Conservation (phyloP, 2,329 filamentous ascomycete genomes). For the Aspergillus hortae region DNA sequence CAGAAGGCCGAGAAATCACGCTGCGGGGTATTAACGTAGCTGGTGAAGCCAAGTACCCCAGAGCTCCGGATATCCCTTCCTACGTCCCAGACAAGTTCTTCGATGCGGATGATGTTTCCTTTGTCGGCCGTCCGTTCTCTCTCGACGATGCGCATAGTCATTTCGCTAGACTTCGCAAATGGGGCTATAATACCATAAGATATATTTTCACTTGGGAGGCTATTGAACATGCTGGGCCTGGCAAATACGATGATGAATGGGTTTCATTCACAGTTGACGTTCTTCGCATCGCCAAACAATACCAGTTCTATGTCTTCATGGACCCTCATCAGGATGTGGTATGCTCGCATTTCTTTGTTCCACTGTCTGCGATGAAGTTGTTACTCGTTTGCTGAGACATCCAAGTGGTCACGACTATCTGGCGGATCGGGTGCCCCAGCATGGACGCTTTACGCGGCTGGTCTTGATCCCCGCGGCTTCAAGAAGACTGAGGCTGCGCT, state of each 20-base stretch:
- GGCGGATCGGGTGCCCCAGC: constrained; percentile 94
- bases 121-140: constrained; percentile 80
- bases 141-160: constrained; percentile 79
- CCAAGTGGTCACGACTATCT: constrained; percentile 85
- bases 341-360: constrained; percentile 37
- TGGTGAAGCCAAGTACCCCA: constrained; percentile 85
- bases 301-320: constrained; percentile 97
- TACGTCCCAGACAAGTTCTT: constrained; percentile 78
- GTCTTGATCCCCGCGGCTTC: constrained; percentile 82
- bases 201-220: constrained; percentile 99
- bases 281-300: constrained; percentile 76
- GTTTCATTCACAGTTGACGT: constrained; percentile 87
- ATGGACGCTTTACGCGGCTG: constrained; percentile 96
- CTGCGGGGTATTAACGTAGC: constrained; percentile 93
- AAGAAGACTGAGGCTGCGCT: constrained; percentile 83
- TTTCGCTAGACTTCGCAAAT: constrained; percentile 79
- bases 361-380: not conserved
- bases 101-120: constrained; percentile 86
- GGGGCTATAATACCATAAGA: constrained; percentile 92
- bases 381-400: constrained; percentile 24
- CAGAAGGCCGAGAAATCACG: constrained; percentile 76
- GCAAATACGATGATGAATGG: constrained; percentile 89
- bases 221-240: constrained; percentile 88
- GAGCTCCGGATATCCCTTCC: constrained; percentile 74
- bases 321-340: constrained; percentile 97